Evolutionary conservation across 129 eudicot genomes (phyloP).

Genomic region (Silybum marianum): DNA sequence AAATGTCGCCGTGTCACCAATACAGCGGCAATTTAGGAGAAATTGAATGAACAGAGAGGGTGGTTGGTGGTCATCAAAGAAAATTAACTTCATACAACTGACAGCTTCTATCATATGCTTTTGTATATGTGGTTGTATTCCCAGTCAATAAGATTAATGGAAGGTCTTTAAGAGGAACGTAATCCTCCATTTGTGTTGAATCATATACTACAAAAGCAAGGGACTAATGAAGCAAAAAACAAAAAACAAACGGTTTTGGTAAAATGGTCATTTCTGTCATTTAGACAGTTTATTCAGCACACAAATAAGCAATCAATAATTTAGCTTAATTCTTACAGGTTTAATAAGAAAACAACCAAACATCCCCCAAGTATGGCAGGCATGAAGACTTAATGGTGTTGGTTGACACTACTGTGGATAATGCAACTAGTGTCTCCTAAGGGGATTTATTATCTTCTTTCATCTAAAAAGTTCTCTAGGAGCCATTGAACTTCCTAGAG

Average conservation of each 20-base stretch:
- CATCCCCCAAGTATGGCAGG: background rate
- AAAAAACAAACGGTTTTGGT: background rate
- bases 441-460: background rate
- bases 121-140: background rate
- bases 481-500: background rate
- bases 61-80: background rate
- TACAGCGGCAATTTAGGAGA: background rate
- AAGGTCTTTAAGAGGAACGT: background rate
- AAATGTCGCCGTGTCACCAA: background rate
- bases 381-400: background rate
- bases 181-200: background rate
- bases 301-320: background rate
- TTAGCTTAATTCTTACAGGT: background rate
- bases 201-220: background rate
- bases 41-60: background rate
- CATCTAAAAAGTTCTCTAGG: background rate
- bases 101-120: background rate
- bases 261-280: background rate
- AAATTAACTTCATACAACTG: background rate
- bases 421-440: background rate
- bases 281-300: background rate
- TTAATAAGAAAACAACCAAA: background rate
- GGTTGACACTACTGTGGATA: background rate
- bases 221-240: background rate
- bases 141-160: background rate